These are phyloP conservation scores for Populus hybrid DNA, from an alignment of 441 rosid genomes.

Conservation along the genomic window DNA sequence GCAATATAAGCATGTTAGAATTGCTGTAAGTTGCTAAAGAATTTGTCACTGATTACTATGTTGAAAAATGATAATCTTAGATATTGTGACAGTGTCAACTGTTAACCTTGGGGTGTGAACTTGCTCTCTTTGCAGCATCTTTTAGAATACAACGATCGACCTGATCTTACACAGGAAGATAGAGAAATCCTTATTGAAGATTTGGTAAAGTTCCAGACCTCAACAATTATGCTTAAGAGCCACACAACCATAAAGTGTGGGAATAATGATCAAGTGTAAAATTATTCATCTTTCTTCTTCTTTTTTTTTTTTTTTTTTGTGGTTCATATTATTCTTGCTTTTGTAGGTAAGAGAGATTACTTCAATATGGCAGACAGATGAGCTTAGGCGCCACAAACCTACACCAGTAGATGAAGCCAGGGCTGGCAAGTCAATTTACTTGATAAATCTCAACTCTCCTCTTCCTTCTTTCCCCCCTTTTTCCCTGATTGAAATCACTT, in stretches of 20 bases:
- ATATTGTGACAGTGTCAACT: constrained; percentile 8
- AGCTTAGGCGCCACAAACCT: constrained; percentile 94
- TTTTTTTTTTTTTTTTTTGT: neutral
- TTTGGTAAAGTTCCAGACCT: constrained; percentile 52
- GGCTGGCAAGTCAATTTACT: constrained; percentile 53
- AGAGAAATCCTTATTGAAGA: constrained; percentile 89
- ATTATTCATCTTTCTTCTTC: neutral
- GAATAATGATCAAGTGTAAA: constrained; percentile 3
- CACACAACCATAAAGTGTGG: neutral
- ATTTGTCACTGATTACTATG: constrained; percentile 12
- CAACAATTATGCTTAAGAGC: constrained; percentile 11
- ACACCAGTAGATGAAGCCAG: constrained; percentile 97
- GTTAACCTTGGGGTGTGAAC: constrained; percentile 17
- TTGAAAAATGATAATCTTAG: neutral
- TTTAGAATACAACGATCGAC: constrained; percentile 83
- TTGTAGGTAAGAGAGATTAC: constrained; percentile 88
- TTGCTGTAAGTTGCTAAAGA: constrained; percentile 59
- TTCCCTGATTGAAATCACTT: neutral
- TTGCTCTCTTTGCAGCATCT: constrained; percentile 66
- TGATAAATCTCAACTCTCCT: neutral
- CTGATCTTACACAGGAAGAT: constrained; percentile 94
- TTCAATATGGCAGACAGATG: constrained; percentile 97
- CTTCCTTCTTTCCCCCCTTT: neutral
- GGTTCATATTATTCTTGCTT: constrained; percentile 15
- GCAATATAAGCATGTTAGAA: constrained; percentile 92